Conservation (phyloP, 2,329 filamentous ascomycete genomes). For the Cercospora sp. region DNA sequence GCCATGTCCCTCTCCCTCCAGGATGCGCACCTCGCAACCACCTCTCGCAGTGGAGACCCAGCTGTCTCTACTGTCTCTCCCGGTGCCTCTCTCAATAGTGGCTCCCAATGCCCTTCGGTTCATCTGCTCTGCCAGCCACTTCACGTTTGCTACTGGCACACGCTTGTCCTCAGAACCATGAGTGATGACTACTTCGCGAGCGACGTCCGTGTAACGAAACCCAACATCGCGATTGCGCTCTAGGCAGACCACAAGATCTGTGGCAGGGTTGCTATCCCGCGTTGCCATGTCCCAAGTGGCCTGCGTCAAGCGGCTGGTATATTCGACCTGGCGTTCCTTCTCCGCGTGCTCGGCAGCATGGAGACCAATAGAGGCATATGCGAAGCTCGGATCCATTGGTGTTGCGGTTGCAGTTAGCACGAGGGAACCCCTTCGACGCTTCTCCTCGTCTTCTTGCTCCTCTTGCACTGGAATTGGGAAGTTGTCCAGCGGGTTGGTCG, state of each 20-base stretch:
- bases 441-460: constrained; percentile 31
- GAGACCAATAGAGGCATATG: constrained; percentile 40
- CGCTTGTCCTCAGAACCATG: constrained; percentile 88
- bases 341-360: constrained; percentile 63
- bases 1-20: constrained; percentile 90
- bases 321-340: constrained; percentile 70
- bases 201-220: constrained; percentile 96
- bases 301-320: constrained; percentile 84
- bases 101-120: constrained; percentile 39
- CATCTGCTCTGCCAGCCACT: constrained; percentile 94
- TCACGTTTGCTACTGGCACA: constrained; percentile 91
- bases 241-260: constrained; percentile 88
- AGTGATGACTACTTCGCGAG: constrained; percentile 85
- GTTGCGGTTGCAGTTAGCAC: constrained; percentile 37
- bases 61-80: constrained; percentile 18
- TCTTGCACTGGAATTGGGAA: constrained; percentile 33
- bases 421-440: constrained; percentile 30
- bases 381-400: constrained; percentile 46
- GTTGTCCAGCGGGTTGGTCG: constrained; percentile 36
- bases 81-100: constrained; percentile 4
- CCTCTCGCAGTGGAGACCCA: constrained; percentile 39
- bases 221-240: constrained; percentile 89
- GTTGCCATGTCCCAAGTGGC: constrained; percentile 94
- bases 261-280: constrained; percentile 86
- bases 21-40: constrained; percentile 83